Evolutionary conservation across 306 rosid genomes (phyloP).

Genomic region (Ormosia semicastrata): DNA sequence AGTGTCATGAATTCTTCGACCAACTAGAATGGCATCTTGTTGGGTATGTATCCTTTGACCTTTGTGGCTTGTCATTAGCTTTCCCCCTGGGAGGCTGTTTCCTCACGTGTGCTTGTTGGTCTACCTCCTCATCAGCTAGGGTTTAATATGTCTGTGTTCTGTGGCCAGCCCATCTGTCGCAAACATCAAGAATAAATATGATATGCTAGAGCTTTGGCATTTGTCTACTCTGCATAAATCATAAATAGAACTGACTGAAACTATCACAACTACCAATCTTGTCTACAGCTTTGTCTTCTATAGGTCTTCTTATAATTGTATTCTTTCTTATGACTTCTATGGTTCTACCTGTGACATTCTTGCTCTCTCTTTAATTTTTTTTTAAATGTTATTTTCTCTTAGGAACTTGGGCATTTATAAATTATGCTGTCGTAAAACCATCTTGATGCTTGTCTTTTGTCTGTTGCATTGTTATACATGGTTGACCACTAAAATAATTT

Average conservation of each 20-base stretch:
- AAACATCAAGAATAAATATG: neutral
- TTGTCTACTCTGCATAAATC: neutral
- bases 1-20: neutral
- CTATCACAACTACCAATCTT: neutral
- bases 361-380: neutral
- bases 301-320: neutral
- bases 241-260: neutral
- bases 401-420: neutral
- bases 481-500: neutral
- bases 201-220: slow-evolving; percentile 6
- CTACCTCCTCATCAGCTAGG: neutral
- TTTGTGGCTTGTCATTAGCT: slow-evolving; percentile 1
- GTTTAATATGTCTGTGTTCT: neutral
- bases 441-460: slow-evolving; percentile 1
- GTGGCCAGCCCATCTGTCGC: neutral
- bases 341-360: neutral
- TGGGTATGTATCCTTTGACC: neutral
- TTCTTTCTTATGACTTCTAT: neutral
- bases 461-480: neutral
- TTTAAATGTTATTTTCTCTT: neutral
- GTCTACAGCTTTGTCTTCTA: neutral
- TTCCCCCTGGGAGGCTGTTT: neutral
- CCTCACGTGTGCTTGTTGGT: neutral
- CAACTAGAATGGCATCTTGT: neutral
- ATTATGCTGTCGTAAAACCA: neutral